Evolutionary conservation across 202 grass and related monocot species (phyloP), one percentile per base, ranked within the genome.

Genomic region (Schoenoplectus tabernaemontani): DNA sequence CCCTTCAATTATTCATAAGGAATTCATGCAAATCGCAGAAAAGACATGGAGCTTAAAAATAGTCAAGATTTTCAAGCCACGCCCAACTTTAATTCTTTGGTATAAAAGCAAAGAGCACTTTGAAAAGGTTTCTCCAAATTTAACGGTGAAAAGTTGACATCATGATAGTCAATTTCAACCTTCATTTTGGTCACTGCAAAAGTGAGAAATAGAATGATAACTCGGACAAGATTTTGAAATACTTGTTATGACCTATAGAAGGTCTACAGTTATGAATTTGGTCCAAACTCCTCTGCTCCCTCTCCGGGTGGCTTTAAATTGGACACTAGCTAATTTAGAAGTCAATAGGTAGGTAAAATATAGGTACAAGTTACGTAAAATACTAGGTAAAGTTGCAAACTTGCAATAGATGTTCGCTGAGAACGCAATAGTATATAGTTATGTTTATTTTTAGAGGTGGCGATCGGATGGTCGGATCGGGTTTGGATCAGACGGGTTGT

Each of bases 321-420:
- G 9, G 48, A 32, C 43, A 73, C 43, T 50, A 11, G 44, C 2
- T 17, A 32, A 32, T 19, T 32, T 4, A 11, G 2, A 80, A 61
- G 78, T 80, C 78, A 80, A 65, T 63, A 65, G 15, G 78, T 80
- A 22, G 78, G 59, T 65, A 50, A 80, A 47, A 51, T 65, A 63
- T 80, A 80, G 7, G 78, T 28, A 64, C 42, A 51, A 51, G 57
- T 80, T 80, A 53, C 59, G 78, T 65, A 22, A 75, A 65, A 80
- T 80, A 65, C 60, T 48, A 19, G 78, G 78, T 80, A 53, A 65
- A 80, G 78, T 28, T 28, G 28, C 28, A 28, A 28, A 28, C 28
- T 80, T 43, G 78, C 78, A 80, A 44, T 50, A 65, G 39, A 47
- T 8, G 57, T 26, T 32, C 44, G 5, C 28, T 28, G 28, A 28